Percentiles rank a stretch among this genome's conserved stretches.
phyloP scores from a whole-genome alignment of 495 filamentous ascomycete genomes.

The Evernia prunastri region DNA sequence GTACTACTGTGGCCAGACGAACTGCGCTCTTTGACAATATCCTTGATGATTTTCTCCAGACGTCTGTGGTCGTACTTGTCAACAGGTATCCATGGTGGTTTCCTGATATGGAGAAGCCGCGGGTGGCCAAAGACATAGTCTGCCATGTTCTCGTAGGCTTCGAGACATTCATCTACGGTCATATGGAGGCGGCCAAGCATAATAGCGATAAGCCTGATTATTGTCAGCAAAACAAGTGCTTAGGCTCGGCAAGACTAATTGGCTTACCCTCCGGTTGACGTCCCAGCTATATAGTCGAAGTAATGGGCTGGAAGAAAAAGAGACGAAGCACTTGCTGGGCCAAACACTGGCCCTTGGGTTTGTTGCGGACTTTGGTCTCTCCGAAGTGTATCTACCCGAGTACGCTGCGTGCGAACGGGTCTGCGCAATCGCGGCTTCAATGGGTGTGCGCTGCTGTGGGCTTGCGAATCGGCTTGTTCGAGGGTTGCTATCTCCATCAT shows the following conservation, averaged over 20 bases:
- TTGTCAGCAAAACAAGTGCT: background rate
- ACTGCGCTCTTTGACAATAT: conserved; percentile 11
- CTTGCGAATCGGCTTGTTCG: background rate
- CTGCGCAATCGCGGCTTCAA: background rate
- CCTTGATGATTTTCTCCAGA: conserved; percentile 12
- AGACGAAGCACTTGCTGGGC: background rate
- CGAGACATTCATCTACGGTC: conserved; percentile 31
- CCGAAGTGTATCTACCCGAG: background rate
- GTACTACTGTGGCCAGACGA: background rate
- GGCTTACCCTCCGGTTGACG: conserved; percentile 34
- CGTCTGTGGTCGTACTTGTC: conserved; percentile 15
- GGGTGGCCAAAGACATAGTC: conserved; percentile 31
- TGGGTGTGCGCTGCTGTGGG: conserved; percentile 10
- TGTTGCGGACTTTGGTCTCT: background rate
- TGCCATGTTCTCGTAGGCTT: conserved; percentile 31
- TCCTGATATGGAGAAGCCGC: conserved; percentile 24
- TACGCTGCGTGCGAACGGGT: background rate
- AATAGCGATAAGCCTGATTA: background rate
- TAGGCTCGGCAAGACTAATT: conserved; percentile 17
- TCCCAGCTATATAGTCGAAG: conserved; percentile 38
- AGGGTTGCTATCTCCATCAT: conserved; percentile 23
- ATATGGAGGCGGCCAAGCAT: conserved; percentile 30
- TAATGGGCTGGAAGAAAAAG: conserved; percentile 34
- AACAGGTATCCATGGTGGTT: conserved; percentile 4
- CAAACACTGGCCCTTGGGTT: background rate